Evolutionary conservation across 495 filamentous ascomycete genomes (phyloP).

Genomic region (Clohesyomyces aquaticus): DNA sequence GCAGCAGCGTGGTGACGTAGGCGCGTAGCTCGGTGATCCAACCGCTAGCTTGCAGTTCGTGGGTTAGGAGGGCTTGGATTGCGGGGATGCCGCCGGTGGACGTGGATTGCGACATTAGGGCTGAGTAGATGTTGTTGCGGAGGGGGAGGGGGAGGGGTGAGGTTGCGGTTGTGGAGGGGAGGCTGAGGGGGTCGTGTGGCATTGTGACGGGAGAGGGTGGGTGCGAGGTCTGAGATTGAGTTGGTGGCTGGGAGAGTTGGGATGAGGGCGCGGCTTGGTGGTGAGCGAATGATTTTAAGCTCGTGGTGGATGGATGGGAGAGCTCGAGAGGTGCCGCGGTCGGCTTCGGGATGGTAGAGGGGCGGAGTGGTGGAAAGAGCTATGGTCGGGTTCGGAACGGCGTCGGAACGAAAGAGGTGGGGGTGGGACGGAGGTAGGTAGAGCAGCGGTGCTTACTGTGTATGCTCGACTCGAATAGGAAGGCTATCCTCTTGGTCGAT

Average conservation of each 20-base stretch:
- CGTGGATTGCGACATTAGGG: slow-evolving; percentile 36
- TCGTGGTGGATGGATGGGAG: no score
- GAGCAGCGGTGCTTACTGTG: no score
- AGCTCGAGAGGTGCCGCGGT: no score
- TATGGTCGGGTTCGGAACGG: no score
- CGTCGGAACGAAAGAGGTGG: no score
- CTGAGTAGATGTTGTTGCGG: slow-evolving; percentile 38
- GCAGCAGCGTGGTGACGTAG: slow-evolving; percentile 40
- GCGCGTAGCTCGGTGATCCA: slow-evolving; percentile 39
- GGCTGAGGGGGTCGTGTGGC: slow-evolving; percentile 15
- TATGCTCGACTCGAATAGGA: no score
- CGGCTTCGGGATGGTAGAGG: no score
- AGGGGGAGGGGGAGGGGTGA: slow-evolving; percentile 20
- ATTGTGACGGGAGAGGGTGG: no score
- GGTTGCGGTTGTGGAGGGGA: slow-evolving; percentile 14
- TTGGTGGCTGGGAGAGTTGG: background rate
- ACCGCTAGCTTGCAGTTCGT: slow-evolving; percentile 38
- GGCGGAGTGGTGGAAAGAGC: no score
- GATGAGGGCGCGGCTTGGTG: background rate
- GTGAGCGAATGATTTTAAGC: no score
- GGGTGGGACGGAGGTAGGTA: no score
- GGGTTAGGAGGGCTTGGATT: slow-evolving; percentile 40
- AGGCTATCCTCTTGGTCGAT: no score
- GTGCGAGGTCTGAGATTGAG: background rate
- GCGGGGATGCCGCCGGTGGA: slow-evolving; percentile 32